Conservation (phyloP, 257 asterid species). For the Penstemon davidsonii region DNA sequence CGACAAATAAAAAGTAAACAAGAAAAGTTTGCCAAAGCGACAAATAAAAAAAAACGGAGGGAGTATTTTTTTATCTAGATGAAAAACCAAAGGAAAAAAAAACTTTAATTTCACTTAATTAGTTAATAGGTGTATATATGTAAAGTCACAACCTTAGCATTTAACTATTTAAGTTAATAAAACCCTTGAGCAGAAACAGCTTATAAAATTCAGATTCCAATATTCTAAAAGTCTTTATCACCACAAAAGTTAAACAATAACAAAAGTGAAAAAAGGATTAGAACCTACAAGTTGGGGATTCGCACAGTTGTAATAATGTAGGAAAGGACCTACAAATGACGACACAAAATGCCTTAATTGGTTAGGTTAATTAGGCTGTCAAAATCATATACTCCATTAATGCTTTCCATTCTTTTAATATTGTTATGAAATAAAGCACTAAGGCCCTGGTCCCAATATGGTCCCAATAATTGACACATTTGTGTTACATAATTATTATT, state of each 20-base stretch:
- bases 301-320: slow-evolving; percentile 5
- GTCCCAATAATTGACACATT: slow-evolving; percentile 30
- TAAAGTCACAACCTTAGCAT: too few relatives aligned
- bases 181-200: too few relatives aligned
- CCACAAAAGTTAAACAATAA: neutral
- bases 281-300: neutral
- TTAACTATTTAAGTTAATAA: too few relatives aligned
- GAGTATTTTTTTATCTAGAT: too few relatives aligned
- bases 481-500: slow-evolving; percentile 18
- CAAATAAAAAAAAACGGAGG: too few relatives aligned
- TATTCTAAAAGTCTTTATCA: too few relatives aligned
- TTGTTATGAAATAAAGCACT: neutral
- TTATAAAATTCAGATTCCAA: too few relatives aligned
- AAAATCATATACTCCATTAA: neutral
- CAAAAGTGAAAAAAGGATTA: neutral
- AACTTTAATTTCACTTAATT: too few relatives aligned
- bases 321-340: slow-evolving; percentile 28
- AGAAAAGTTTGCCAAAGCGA: too few relatives aligned
- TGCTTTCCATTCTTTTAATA: slow-evolving; percentile 11
- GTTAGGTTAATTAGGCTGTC: slow-evolving; percentile 7
- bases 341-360: slow-evolving; percentile 23
- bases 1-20: too few relatives aligned
- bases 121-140: too few relatives aligned
- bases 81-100: too few relatives aligned
- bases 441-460: slow-evolving; percentile 8